Evolutionary conservation across 768 basidiomycete species (phyloP).

Genomic region (Vararia minispora): DNA sequence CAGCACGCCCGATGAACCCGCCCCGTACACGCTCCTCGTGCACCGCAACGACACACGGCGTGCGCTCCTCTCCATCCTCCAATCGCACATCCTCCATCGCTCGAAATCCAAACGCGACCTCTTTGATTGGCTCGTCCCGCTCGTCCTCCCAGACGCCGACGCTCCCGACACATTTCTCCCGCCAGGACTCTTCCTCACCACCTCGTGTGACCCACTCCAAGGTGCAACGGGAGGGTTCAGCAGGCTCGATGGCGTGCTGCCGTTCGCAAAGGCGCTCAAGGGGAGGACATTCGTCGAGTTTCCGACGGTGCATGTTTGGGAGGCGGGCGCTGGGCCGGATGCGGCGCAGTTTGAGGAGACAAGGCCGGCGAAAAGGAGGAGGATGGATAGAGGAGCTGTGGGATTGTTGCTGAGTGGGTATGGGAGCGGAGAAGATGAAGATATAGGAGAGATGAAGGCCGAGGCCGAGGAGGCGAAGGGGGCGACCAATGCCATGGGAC

Average conservation of each 20-base stretch:
- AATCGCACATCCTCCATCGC: constrained; percentile 32
- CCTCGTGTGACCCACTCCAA: constrained; percentile 23
- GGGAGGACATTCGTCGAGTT: constrained; percentile 71
- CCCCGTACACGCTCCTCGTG: constrained; percentile 43
- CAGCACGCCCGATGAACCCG: constrained; percentile 24
- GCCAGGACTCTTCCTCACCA: constrained; percentile 52
- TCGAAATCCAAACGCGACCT: constrained; percentile 32
- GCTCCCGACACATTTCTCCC: constrained; percentile 43
- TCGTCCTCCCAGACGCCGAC: constrained; percentile 42
- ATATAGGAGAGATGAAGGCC: constrained; percentile 21
- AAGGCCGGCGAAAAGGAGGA: constrained; percentile 41
- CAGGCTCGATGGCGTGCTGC: constrained; percentile 38
- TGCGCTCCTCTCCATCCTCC: constrained; percentile 40
- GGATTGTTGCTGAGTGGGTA: constrained; percentile 49
- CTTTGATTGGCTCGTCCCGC: constrained; percentile 45
- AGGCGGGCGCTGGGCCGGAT: constrained; percentile 41
- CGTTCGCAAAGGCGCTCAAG: constrained; percentile 38
- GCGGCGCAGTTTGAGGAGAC: constrained; percentile 32
- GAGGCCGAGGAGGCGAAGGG: constrained; percentile 21
- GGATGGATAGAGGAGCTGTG: constrained; percentile 45
- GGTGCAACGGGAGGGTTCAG: constrained; percentile 30
- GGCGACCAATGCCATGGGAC: constrained; percentile 23
- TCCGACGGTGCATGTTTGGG: constrained; percentile 72
- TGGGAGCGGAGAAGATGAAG: constrained; percentile 36
- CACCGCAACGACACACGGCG: constrained; percentile 48